Evolutionary conservation across 495 filamentous ascomycete species (phyloP).

Genomic region (Penicillium egyptiacum): DNA sequence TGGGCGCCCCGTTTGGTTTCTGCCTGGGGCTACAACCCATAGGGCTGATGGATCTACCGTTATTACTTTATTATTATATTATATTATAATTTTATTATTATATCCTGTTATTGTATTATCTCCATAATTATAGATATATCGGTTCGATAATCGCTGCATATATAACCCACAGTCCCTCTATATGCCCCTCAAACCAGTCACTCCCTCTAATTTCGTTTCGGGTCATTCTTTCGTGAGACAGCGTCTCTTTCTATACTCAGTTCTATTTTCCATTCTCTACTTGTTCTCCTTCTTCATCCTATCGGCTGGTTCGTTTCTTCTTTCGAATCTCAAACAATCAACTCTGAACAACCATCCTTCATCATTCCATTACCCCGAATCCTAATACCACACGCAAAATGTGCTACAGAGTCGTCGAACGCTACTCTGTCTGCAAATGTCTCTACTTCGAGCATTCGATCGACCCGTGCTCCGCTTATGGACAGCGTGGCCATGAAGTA

Average conservation of each 20-base stretch:
- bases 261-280: background rate
- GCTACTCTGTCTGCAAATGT: constrained; percentile 77
- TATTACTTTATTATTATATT: background rate
- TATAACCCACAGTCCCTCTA: background rate
- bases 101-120: background rate
- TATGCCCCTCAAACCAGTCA: background rate
- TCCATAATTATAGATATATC: background rate
- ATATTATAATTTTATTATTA: background rate
- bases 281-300: background rate
- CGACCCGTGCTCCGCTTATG: constrained; percentile 70
- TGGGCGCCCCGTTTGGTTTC: constrained; percentile 11
- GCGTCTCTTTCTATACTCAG: background rate
- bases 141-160: background rate
- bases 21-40: constrained; percentile 25
- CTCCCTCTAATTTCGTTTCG: background rate
- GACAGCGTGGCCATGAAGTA: constrained; percentile 67
- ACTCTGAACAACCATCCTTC: background rate
- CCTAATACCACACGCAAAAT: constrained; percentile 41
- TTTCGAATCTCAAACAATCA: background rate
- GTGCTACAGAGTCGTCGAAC: constrained; percentile 73
- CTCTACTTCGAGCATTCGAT: constrained; percentile 78
- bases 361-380: background rate
- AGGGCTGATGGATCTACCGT: constrained; percentile 22
- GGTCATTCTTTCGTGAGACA: background rate
- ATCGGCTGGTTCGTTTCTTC: background rate